phyloP scores from a whole-genome alignment of 169 alveolate genomes.

The Theileria sp. region DNA sequence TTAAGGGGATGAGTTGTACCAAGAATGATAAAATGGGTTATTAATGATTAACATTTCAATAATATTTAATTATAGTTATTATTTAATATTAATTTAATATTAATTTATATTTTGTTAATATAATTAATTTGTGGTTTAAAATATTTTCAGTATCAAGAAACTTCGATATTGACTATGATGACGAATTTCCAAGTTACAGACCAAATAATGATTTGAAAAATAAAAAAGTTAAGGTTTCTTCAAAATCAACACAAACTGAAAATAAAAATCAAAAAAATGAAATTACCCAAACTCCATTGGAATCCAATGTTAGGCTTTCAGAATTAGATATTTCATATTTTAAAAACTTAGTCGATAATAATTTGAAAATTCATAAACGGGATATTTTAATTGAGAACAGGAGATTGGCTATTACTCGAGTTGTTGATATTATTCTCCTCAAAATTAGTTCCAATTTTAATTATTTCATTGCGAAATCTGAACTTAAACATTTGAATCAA shows the following conservation, averaged over 20 bases:
- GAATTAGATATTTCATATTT: constrained; percentile 2
- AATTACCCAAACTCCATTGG: constrained; percentile 1
- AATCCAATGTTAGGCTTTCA: neutral
- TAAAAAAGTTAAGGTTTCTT: neutral
- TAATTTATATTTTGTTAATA: neutral
- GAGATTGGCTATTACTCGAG: constrained; percentile 13
- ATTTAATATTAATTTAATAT: neutral
- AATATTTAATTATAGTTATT: neutral
- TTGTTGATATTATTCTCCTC: constrained; percentile 3
- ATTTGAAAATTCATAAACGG: constrained; percentile 5
- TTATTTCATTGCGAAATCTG: neutral
- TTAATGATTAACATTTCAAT: neutral
- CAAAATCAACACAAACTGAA: neutral
- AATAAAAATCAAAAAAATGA: neutral
- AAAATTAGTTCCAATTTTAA: constrained; percentile 9
- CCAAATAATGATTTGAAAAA: neutral
- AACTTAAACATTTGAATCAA: neutral
- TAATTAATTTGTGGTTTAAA: neutral
- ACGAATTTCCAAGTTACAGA: neutral
- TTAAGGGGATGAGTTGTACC: constrained; percentile 48
- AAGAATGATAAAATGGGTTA: constrained; percentile 15
- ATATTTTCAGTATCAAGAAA: neutral
- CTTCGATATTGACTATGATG: neutral
- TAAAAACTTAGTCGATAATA: constrained; percentile 14
- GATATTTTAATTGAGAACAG: constrained; percentile 22